phyloP scores from a whole-genome alignment of 2,329 filamentous ascomycete genomes.

The Penicillium sp. region DNA sequence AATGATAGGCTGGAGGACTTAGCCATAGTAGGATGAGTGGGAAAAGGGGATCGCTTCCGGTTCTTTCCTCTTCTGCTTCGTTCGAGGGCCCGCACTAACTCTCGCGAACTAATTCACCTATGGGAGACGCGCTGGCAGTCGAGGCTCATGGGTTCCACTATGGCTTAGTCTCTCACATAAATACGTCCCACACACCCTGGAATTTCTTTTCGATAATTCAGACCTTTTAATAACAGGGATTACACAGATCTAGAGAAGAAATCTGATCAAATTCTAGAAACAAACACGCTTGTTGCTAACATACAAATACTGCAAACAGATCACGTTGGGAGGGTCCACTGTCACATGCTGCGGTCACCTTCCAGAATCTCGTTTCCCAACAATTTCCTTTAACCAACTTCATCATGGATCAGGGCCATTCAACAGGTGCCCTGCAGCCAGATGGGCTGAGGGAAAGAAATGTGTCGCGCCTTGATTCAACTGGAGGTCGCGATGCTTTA shows the following conservation, averaged over 20 bases:
- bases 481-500: constrained; percentile 49
- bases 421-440: constrained; percentile 37
- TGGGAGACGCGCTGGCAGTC: neutral
- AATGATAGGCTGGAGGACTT: neutral
- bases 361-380: constrained; percentile 12
- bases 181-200: constrained; percentile 10
- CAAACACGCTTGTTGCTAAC: neutral
- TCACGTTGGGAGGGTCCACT: constrained; percentile 6
- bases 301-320: neutral
- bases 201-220: neutral
- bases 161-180: constrained; percentile 10
- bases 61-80: constrained; percentile 28
- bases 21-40: neutral
- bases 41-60: constrained; percentile 2
- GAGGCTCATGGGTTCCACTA: constrained; percentile 1
- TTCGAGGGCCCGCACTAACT: constrained; percentile 24
- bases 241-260: neutral
- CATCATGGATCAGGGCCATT: constrained; percentile 41
- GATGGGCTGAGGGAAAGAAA: constrained; percentile 52
- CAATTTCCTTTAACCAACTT: constrained; percentile 22
- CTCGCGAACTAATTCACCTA: constrained; percentile 1
- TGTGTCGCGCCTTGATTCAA: constrained; percentile 41
- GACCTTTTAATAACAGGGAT: neutral
- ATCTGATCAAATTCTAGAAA: neutral
- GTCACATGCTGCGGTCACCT: constrained; percentile 24